These are phyloP conservation scores for Geotrichum phurueaensis DNA, from an alignment of 1,139 yeast species.

Conservation along the genomic window DNA sequence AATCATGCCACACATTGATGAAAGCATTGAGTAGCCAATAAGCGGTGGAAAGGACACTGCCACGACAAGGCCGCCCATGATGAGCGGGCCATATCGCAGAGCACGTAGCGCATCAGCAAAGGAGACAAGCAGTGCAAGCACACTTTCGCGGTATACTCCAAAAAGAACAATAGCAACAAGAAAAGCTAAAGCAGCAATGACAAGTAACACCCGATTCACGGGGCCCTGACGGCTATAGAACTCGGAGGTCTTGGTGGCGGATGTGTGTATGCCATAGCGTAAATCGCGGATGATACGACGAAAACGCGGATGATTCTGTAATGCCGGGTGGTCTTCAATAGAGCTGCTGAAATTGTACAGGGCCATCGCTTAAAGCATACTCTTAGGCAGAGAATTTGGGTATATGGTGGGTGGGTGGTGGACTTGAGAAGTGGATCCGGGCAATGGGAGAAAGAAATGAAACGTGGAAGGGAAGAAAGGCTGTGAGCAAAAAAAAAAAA, in stretches of 20 bases:
- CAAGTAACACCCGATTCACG: background rate
- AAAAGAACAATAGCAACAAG: slow-evolving; percentile 26
- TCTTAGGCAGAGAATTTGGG: background rate
- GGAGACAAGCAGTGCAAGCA: slow-evolving; percentile 42
- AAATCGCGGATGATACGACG: slow-evolving; percentile 4
- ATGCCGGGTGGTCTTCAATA: background rate
- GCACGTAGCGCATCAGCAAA: slow-evolving; percentile 45
- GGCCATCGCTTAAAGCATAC: background rate
- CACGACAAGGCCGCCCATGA: slow-evolving; percentile 48
- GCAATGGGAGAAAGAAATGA: background rate
- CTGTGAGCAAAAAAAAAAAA: no score
- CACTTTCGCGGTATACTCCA: slow-evolving; percentile 45
- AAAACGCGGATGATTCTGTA: slow-evolving; percentile 12
- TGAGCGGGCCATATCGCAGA: slow-evolving; percentile 46
- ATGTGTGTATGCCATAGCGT: background rate
- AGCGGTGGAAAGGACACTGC: slow-evolving; percentile 77
- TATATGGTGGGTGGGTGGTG: background rate
- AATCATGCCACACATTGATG: slow-evolving; percentile 72
- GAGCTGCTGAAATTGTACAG: background rate
- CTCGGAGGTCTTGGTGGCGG: background rate
- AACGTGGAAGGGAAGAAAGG: background rate
- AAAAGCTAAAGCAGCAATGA: slow-evolving; percentile 5
- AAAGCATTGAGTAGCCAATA: slow-evolving; percentile 69
- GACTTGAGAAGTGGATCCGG: background rate
- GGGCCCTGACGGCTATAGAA: slow-evolving; percentile 6